These are phyloP conservation scores for Pisolithus microcarpus DNA, from an alignment of 768 basidiomycete species.

Conservation along the genomic window DNA sequence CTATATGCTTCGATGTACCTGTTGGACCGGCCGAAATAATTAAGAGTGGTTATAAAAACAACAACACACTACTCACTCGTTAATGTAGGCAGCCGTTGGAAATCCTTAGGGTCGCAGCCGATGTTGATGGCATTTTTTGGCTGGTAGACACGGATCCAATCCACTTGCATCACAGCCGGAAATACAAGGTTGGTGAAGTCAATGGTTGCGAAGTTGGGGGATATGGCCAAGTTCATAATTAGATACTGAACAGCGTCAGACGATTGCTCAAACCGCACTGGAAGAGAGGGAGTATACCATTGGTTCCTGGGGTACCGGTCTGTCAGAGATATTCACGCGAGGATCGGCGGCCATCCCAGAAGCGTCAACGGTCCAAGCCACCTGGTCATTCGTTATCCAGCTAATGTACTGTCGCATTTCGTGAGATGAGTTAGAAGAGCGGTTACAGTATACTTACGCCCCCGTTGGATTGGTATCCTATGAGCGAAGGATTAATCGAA, in stretches of 20 bases:
- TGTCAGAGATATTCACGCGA: slow-evolving; percentile 50
- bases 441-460: slow-evolving; percentile 36
- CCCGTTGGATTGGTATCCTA: slow-evolving; percentile 29
- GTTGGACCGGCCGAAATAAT: slow-evolving; percentile 6
- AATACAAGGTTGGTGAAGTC: slow-evolving; percentile 67
- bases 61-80: slow-evolving; percentile 38
- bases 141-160: slow-evolving; percentile 92
- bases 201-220: slow-evolving; percentile 67
- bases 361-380: slow-evolving; percentile 65
- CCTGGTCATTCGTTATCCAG: slow-evolving; percentile 61
- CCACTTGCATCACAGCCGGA: slow-evolving; percentile 69
- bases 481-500: background rate
- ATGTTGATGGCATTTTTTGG: slow-evolving; percentile 59
- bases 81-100: slow-evolving; percentile 78
- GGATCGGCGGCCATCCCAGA: slow-evolving; percentile 54
- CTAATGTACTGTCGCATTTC: slow-evolving; percentile 54
- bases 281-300: slow-evolving; percentile 43
- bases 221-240: slow-evolving; percentile 81
- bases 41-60: background rate
- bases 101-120: slow-evolving; percentile 75
- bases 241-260: slow-evolving; percentile 49
- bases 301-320: slow-evolving; percentile 78
- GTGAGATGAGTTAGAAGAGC: background rate
- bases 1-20: slow-evolving; percentile 66
- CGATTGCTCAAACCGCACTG: background rate